phyloP scores from a whole-genome alignment of 2,329 filamentous ascomycete species.

The Colletotrichum sansevieriae region DNA sequence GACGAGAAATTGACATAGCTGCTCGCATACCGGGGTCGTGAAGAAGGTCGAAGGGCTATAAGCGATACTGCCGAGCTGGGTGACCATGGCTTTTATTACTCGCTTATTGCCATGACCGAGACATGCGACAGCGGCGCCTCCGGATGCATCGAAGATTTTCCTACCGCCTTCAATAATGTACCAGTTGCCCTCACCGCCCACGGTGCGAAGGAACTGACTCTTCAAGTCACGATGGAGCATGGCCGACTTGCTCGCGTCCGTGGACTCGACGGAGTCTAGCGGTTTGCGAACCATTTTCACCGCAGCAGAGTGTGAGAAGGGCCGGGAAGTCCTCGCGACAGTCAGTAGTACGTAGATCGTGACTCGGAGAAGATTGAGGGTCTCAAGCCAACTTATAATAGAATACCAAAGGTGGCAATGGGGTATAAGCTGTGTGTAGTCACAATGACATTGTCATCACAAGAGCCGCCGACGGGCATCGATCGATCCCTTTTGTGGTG shows the following conservation, averaged over 20 bases:
- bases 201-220: conserved; percentile 23
- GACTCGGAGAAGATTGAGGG: not conserved
- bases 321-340: too few relatives aligned
- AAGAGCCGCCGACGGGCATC: not conserved
- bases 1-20: conserved; percentile 54
- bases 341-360: too few relatives aligned
- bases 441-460: not conserved
- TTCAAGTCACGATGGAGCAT: conserved; percentile 34
- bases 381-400: too few relatives aligned
- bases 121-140: conserved; percentile 52
- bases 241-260: conserved; percentile 21
- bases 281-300: conserved; percentile 18
- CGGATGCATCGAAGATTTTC: conserved; percentile 52
- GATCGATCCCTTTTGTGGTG: not conserved
- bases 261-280: conserved; percentile 12
- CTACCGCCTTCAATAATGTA: conserved; percentile 50
- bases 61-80: conserved; percentile 46
- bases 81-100: conserved; percentile 47
- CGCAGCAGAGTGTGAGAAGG: not conserved
- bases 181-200: conserved; percentile 53
- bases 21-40: conserved; percentile 55
- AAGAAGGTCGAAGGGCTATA: conserved; percentile 58
- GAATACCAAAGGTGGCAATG: too few relatives aligned
- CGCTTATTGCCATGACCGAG: conserved; percentile 49
- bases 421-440: not conserved